phyloP scores from a whole-genome alignment of 139 green algal genomes.

The Picochlorum sp. region DNA sequence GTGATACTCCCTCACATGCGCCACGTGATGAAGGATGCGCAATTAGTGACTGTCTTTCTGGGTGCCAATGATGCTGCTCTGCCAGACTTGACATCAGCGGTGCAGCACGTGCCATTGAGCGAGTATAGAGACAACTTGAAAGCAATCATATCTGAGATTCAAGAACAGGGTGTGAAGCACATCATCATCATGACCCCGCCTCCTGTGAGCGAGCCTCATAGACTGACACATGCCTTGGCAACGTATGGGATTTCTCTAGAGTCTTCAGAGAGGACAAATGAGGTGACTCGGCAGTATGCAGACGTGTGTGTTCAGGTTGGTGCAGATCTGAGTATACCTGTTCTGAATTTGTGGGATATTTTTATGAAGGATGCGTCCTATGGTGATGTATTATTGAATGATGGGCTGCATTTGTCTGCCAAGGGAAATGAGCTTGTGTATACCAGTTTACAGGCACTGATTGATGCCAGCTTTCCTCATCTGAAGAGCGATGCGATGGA shows the following conservation, averaged over 20 bases:
- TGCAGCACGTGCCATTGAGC: slow-evolving; percentile 76
- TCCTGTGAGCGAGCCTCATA: slow-evolving; percentile 50
- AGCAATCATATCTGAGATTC: slow-evolving; percentile 41
- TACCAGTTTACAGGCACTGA: slow-evolving; percentile 25
- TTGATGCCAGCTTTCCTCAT: slow-evolving; percentile 34
- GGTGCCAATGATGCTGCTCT: slow-evolving; percentile 87
- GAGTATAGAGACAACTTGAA: slow-evolving; percentile 62
- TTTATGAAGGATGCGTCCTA: slow-evolving; percentile 37
- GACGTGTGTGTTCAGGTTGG: slow-evolving; percentile 33
- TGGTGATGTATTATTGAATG: slow-evolving; percentile 35
- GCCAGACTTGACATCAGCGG: slow-evolving; percentile 33
- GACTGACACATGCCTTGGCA: slow-evolving; percentile 32
- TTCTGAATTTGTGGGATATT: slow-evolving; percentile 56
- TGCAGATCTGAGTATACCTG: slow-evolving; percentile 30
- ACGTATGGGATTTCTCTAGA: slow-evolving; percentile 17
- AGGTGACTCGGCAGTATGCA: slow-evolving; percentile 45
- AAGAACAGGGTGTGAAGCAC: slow-evolving; percentile 14
- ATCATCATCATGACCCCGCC: slow-evolving; percentile 69
- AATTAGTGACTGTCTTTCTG: slow-evolving; percentile 75
- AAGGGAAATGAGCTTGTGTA: slow-evolving; percentile 41
- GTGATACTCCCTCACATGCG: slow-evolving; percentile 36
- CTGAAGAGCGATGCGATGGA: slow-evolving; percentile 26
- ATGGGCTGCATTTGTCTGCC: slow-evolving; percentile 67
- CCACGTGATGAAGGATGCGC: not conserved
- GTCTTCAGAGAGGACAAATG: slow-evolving; percentile 41